Evolutionary conservation across 805 yeast genomes (phyloP).

Genomic region (Spathaspora girioi): DNA sequence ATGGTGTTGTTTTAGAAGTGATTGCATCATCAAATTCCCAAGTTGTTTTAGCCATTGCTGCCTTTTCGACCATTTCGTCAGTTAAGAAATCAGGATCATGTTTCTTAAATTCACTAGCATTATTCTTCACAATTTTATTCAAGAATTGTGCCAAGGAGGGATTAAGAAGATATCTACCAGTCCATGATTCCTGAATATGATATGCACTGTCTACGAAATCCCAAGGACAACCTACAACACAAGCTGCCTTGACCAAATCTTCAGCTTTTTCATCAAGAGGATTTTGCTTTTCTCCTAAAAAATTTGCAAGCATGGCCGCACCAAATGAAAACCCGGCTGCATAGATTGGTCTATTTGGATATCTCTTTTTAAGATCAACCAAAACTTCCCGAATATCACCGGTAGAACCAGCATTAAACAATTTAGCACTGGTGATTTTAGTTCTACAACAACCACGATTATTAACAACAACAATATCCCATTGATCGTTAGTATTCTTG

Average conservation of each 20-base stretch:
- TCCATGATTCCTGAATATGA: constrained; percentile 35
- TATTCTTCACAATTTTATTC: constrained; percentile 29
- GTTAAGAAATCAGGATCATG: constrained; percentile 25
- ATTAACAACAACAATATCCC: constrained; percentile 69
- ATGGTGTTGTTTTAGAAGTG: constrained; percentile 68
- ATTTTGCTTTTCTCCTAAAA: constrained; percentile 63
- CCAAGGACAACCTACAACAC: constrained; percentile 68
- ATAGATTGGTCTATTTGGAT: constrained; percentile 61
- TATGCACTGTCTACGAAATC: constrained; percentile 53
- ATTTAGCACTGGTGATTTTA: constrained; percentile 60
- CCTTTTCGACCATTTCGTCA: constrained; percentile 16
- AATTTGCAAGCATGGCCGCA: constrained; percentile 67
- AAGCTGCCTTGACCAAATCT: constrained; percentile 43
- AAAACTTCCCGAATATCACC: constrained; percentile 62
- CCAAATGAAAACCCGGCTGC: constrained; percentile 83
- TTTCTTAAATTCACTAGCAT: constrained; percentile 27
- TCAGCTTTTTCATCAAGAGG: constrained; percentile 26
- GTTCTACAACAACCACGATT: constrained; percentile 76
- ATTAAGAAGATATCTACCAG: constrained; percentile 31
- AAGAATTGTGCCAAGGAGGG: constrained; percentile 32
- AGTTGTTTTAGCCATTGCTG: constrained; percentile 28
- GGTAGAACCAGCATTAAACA: constrained; percentile 71
- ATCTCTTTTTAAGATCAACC: constrained; percentile 43
- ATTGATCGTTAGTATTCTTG: constrained; percentile 23
- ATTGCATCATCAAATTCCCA: constrained; percentile 59